Evolutionary conservation across 768 basidiomycete species (phyloP).

Genomic region (Ramaria sp.): DNA sequence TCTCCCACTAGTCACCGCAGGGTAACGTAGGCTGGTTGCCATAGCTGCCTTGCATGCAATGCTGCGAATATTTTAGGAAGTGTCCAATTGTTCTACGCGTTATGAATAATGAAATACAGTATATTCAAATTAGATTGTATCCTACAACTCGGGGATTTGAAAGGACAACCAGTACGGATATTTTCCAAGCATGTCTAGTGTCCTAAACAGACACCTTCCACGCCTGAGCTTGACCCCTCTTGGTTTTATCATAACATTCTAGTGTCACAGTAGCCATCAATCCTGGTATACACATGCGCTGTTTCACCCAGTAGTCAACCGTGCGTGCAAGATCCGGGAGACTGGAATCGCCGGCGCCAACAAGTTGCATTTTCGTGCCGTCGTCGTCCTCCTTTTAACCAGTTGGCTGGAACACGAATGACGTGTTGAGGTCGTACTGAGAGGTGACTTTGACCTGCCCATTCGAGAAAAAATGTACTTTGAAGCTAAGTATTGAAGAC

Average conservation of each 20-base stretch:
- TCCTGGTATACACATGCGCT: conserved; percentile 78
- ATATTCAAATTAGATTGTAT: too few relatives aligned
- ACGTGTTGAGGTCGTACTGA: conserved; percentile 78
- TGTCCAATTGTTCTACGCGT: too few relatives aligned
- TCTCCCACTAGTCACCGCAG: too few relatives aligned
- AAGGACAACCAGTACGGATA: too few relatives aligned
- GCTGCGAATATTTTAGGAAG: too few relatives aligned
- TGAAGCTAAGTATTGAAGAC: conserved; percentile 80
- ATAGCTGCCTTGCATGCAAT: too few relatives aligned
- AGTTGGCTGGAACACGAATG: conserved; percentile 75
- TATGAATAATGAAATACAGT: too few relatives aligned
- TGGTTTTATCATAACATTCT: conserved; percentile 77
- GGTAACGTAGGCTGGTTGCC: too few relatives aligned
- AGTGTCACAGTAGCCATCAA: conserved; percentile 84
- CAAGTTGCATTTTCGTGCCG: conserved; percentile 51
- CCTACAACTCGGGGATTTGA: too few relatives aligned
- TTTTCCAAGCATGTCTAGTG: too few relatives aligned
- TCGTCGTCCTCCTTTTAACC: conserved; percentile 22
- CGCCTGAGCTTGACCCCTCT: conserved; percentile 20
- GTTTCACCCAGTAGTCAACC: conserved; percentile 80
- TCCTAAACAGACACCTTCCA: background rate
- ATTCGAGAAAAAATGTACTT: conserved; percentile 84
- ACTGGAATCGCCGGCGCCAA: conserved; percentile 64
- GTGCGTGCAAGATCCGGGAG: conserved; percentile 65
- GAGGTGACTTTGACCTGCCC: conserved; percentile 85